A percentile compares a stretch with the other conserved stretches of the same genome.
phyloP scores from a whole-genome alignment of 805 yeast species.

The Teunomyces atbi region DNA sequence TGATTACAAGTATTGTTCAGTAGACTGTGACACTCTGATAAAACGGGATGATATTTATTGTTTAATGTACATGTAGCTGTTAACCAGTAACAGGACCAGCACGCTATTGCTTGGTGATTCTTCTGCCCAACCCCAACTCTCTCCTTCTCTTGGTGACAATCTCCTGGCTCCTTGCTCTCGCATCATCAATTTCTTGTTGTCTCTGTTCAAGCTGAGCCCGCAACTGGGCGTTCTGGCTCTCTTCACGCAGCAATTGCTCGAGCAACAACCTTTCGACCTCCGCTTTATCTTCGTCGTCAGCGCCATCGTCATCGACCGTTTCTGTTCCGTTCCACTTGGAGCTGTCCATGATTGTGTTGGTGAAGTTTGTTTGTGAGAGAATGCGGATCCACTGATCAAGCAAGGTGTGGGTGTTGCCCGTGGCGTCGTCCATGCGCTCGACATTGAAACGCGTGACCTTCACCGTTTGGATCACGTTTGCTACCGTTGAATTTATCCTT shows the following conservation, averaged over 20 bases:
- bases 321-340: slow-evolving; percentile 38
- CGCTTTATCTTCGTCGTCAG: slow-evolving; percentile 17
- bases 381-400: slow-evolving; percentile 62
- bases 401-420: slow-evolving; percentile 48
- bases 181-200: slow-evolving; percentile 12
- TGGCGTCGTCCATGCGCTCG: slow-evolving; percentile 35
- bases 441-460: slow-evolving; percentile 28
- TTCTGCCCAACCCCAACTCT: slow-evolving; percentile 27
- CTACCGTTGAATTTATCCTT: slow-evolving; percentile 31
- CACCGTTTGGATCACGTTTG: slow-evolving; percentile 28
- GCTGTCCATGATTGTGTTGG: slow-evolving; percentile 46
- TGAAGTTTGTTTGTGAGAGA: slow-evolving; percentile 59
- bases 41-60: no score
- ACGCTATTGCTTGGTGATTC: no score
- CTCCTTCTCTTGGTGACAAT: slow-evolving; percentile 17
- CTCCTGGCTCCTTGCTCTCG: slow-evolving; percentile 10
- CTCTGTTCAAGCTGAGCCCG: slow-evolving; percentile 17
- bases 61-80: no score
- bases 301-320: slow-evolving; percentile 18
- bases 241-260: slow-evolving; percentile 23
- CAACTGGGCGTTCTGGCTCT: slow-evolving; percentile 26
- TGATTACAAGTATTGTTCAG: slow-evolving; percentile 47
- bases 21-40: no score
- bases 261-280: slow-evolving; percentile 22
- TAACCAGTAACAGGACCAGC: no score